Evolutionary conservation across 1,139 yeast genomes (phyloP).

Genomic region (Geotrichum europaeum): DNA sequence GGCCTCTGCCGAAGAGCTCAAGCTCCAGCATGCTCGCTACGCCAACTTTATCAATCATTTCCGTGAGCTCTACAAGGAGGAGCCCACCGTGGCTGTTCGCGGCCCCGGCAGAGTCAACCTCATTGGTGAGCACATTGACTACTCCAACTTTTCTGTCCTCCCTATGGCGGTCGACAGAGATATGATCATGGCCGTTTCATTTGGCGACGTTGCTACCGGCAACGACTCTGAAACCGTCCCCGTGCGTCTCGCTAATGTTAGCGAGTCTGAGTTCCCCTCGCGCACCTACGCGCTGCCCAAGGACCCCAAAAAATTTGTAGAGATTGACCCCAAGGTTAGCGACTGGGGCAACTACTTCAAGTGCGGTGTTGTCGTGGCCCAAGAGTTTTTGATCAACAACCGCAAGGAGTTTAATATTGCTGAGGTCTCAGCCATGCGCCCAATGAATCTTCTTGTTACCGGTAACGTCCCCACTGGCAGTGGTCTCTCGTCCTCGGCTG

Average conservation of each 20-base stretch:
- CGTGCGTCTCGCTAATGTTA: slow-evolving; percentile 40
- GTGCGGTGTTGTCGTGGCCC: slow-evolving; percentile 61
- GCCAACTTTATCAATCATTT: slow-evolving; percentile 3
- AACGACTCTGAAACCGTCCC: slow-evolving; percentile 7
- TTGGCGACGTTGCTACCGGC: slow-evolving; percentile 11
- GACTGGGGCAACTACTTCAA: slow-evolving; percentile 66
- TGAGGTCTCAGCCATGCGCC: slow-evolving; percentile 3
- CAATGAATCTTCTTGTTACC: slow-evolving; percentile 47
- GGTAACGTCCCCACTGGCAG: slow-evolving; percentile 73
- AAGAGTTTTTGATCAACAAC: slow-evolving; percentile 38
- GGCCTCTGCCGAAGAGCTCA: slow-evolving; percentile 7
- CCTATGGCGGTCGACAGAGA: slow-evolving; percentile 75
- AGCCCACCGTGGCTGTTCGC: slow-evolving; percentile 47
- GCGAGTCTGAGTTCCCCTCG: slow-evolving; percentile 36
- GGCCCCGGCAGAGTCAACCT: slow-evolving; percentile 73
- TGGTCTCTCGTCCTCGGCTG: slow-evolving; percentile 68
- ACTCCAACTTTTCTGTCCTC: slow-evolving; percentile 58
- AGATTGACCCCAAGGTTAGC: slow-evolving; percentile 46
- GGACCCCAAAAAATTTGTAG: slow-evolving; percentile 38
- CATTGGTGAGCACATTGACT: slow-evolving; percentile 73
- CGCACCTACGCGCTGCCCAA: slow-evolving; percentile 41
- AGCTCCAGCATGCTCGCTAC: slow-evolving; percentile 8
- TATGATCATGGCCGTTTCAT: slow-evolving; percentile 50
- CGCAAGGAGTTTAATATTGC: slow-evolving; percentile 14
- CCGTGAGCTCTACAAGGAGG: slow-evolving; percentile 13